Conservation (phyloP, 177 flowering plant genomes). For the Tripterygium wilfordii region DNA sequence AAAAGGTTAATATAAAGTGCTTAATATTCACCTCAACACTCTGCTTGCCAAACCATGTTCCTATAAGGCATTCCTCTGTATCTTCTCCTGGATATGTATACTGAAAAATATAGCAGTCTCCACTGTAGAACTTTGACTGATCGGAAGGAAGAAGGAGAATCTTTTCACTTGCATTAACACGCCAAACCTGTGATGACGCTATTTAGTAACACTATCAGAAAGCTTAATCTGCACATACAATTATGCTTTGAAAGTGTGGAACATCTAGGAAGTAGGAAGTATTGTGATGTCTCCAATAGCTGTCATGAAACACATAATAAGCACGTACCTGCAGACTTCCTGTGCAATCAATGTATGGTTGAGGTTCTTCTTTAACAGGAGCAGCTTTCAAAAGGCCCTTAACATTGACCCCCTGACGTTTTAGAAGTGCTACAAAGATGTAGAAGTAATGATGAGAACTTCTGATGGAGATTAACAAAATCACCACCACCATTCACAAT, state of each 20-base stretch:
- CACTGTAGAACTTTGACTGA: conserved; percentile 78
- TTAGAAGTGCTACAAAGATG: conserved; percentile 69
- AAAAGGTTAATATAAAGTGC: too few relatives aligned
- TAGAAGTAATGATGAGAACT: not conserved
- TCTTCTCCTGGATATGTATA: conserved; percentile 87
- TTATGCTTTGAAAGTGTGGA: too few relatives aligned
- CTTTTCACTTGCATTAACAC: conserved; percentile 71
- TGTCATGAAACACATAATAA: too few relatives aligned
- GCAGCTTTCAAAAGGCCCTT: conserved; percentile 91
- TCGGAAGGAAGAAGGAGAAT: conserved; percentile 56
- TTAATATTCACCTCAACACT: conserved; percentile 54
- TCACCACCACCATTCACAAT: not conserved
- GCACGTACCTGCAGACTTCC: conserved; percentile 82
- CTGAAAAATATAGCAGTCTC: conserved; percentile 91
- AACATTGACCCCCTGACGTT: conserved; percentile 94
- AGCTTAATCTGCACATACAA: too few relatives aligned
- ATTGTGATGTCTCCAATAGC: too few relatives aligned
- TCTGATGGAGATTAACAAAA: not conserved
- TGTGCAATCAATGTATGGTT: conserved; percentile 88
- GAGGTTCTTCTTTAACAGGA: conserved; percentile 90
- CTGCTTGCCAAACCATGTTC: conserved; percentile 95
- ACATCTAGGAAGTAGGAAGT: too few relatives aligned
- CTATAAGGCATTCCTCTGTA: conserved; percentile 74
- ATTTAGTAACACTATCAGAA: conserved; percentile 10
- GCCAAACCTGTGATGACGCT: conserved; percentile 75